Conservation (phyloP, 2,329 filamentous ascomycete genomes). For the Geosmithia morbida region DNA sequence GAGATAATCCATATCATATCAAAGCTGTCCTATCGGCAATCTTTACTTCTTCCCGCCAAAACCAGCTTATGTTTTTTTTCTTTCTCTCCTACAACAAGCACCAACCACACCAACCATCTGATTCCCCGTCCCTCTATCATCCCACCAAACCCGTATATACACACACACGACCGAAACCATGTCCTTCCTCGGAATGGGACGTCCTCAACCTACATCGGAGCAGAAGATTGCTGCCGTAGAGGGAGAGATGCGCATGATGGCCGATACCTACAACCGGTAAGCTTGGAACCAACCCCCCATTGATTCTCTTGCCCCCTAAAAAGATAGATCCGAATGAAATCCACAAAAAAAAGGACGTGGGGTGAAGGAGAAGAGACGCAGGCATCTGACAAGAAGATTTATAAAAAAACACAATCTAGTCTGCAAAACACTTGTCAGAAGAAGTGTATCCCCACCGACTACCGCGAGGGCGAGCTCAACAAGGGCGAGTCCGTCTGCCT, state of each 20-base stretch:
- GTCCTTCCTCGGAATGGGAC: slow-evolving; percentile 34
- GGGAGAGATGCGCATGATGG: slow-evolving; percentile 93
- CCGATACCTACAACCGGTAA: slow-evolving; percentile 97
- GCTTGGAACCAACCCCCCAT: slow-evolving; percentile 2
- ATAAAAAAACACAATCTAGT: no score
- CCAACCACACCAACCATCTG: not conserved
- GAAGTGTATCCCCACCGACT: slow-evolving; percentile 86
- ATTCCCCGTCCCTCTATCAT: not conserved
- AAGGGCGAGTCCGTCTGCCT: slow-evolving; percentile 98
- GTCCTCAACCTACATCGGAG: slow-evolving; percentile 77
- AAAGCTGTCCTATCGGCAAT: no score
- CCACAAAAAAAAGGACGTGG: not conserved
- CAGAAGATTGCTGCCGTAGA: slow-evolving; percentile 96
- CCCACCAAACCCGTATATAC: not conserved
- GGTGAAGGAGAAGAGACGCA: not conserved
- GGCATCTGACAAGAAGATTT: not conserved
- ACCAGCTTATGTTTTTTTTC: no score
- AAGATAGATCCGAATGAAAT: no score
- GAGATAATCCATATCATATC: no score
- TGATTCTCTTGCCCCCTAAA: no score
- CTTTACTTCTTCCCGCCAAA: no score
- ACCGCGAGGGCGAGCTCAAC: slow-evolving; percentile 93
- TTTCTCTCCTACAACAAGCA: not conserved
- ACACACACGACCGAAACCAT: slow-evolving; percentile 14
- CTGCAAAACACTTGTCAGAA: slow-evolving; percentile 78